Conservation (phyloP, 225 moss, liverwort and hornwort genomes). For the Pseudisothecium myosuroides region DNA sequence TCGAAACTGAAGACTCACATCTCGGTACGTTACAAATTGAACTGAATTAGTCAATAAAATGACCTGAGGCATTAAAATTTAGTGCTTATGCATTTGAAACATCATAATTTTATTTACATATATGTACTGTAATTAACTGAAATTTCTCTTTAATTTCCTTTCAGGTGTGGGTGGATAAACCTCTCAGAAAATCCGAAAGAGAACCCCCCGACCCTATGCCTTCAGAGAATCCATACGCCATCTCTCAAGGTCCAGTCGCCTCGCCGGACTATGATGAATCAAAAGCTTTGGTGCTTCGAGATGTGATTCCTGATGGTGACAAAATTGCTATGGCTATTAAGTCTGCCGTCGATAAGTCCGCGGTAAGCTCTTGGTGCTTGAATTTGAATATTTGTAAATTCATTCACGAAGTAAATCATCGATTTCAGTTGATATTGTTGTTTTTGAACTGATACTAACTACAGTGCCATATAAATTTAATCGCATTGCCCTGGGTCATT, state of each 20-base stretch:
- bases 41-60: not conserved
- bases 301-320: not conserved
- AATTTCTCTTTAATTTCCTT: not conserved
- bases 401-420: not conserved
- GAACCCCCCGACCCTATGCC: not conserved
- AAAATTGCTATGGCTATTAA: not conserved
- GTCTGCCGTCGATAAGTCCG: not conserved
- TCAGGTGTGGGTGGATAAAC: conserved; percentile 8
- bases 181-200: not conserved
- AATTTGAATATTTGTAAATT: not conserved
- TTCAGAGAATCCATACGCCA: not conserved
- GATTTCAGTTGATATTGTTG: not conserved
- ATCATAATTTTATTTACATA: too few species aligned
- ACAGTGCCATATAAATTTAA: not conserved
- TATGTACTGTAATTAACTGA: not conserved
- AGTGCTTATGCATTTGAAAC: not conserved
- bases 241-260: not conserved
- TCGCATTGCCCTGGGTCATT: not conserved
- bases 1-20: not conserved
- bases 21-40: not conserved
- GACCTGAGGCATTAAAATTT: not conserved
- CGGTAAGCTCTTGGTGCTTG: not conserved
- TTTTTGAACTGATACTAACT: not conserved
- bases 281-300: not conserved
- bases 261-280: not conserved